Base-by-base conservation (phyloP, 495 filamentous ascomycete species). In the Geoglossum glabrum region DNA sequence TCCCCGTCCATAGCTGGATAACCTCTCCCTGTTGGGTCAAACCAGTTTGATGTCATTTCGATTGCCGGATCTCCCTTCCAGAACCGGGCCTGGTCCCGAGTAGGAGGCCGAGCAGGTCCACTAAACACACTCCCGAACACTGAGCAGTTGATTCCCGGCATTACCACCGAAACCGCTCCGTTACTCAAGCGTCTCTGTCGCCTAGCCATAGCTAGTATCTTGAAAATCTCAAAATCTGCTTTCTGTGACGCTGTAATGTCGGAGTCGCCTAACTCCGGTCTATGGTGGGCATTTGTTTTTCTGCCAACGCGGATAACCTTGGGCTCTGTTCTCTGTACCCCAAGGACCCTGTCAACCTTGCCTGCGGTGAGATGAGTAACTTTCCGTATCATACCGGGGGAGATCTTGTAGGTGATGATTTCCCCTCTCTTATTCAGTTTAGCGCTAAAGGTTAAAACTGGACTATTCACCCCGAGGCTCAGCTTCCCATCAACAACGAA, bases 371-470 rank as follows among this genome's bases (percentile, higher is more conserved):
- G 66, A 58, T 78, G 80, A 23, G 83, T 70, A n/a, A 96, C 86
- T 52, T 89, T 82, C 8, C 73, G 72, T 10, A 90, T 68, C 1
- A 71, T 77, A 2, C 85, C 87, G n/a, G 84, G 80, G 3, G 75
- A 71, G 38, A 97, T 74, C n/a, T 79, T 81, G 15, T 69, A 73
- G 2, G 90, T 84, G 9, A 89, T 61, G 21, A 93, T 68, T 6
- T 81, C 69, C 10, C 88, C 92, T 3, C 76, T 69, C 19, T 73
- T 69, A 62, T 79, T 74, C 52, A 96, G 70, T 56, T 77, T 81
- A 3, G 84, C 80, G 61, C 85, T 92, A 67, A 96, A 88, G 0
- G 90, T 95, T 55, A 97, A 69, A 26, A 80, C 83, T 0, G 85
- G 83, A 26, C 82, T 75, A 38, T 79, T 71, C 4, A 76, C 67